Percentiles rank a stretch among this genome's conserved stretches.
phyloP scores from a whole-genome alignment of 2,329 filamentous ascomycete species.

The Anthostomella pinea region DNA sequence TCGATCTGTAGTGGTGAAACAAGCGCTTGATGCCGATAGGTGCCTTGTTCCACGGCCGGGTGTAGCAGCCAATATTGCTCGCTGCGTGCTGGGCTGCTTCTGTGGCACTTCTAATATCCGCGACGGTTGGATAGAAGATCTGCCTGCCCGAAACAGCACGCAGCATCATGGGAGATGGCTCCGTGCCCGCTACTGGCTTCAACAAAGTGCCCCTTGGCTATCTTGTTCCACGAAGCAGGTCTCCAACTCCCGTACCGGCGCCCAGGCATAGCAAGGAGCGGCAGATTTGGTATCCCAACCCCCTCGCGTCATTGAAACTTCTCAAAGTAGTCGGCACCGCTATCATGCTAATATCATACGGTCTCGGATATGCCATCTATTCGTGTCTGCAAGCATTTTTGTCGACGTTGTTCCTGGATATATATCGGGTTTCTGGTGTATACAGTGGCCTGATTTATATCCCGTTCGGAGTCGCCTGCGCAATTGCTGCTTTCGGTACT shows the following conservation, averaged over 20 bases:
- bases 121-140: slow-evolving; percentile 22
- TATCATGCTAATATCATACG: slow-evolving; percentile 2
- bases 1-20: slow-evolving; percentile 25
- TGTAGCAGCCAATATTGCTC: slow-evolving; percentile 24
- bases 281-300: slow-evolving; percentile 2
- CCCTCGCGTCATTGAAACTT: not conserved
- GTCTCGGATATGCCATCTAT: slow-evolving; percentile 11
- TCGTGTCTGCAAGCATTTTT: slow-evolving; percentile 13
- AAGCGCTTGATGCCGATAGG: slow-evolving; percentile 17
- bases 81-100: slow-evolving; percentile 16
- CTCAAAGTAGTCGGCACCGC: slow-evolving; percentile 4
- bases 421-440: slow-evolving; percentile 8
- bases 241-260: not conserved
- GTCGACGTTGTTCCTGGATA: slow-evolving; percentile 8
- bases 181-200: not conserved
- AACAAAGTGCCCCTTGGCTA: not conserved
- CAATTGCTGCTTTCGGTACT: slow-evolving; percentile 4
- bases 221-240: not conserved
- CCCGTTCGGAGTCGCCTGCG: slow-evolving; percentile 13
- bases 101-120: slow-evolving; percentile 16
- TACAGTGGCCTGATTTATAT: slow-evolving; percentile 11
- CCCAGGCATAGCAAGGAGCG: not conserved
- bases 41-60: slow-evolving; percentile 18
- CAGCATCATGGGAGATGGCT: slow-evolving; percentile 7
- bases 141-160: slow-evolving; percentile 7